Evolutionary conservation across 305 asterid species (phyloP).

Genomic region (Solanum aculeatissimum): DNA sequence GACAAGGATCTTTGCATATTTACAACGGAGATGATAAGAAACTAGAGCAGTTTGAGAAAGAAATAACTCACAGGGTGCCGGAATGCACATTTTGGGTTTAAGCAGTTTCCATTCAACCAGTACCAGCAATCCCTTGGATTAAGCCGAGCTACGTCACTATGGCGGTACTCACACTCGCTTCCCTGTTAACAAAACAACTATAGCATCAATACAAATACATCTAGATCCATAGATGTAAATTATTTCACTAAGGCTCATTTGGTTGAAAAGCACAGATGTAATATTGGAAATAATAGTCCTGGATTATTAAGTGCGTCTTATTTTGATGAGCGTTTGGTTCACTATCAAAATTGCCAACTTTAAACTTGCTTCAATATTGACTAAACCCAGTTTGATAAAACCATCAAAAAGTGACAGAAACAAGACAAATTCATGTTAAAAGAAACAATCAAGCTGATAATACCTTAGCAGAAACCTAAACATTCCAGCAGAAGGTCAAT

Average conservation of each 20-base stretch:
- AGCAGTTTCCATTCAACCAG: constrained; percentile 79
- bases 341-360: background rate
- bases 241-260: background rate
- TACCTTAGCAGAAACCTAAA: background rate
- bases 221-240: background rate
- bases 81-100: constrained; percentile 67
- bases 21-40: background rate
- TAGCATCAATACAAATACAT: background rate
- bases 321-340: background rate
- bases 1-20: background rate
- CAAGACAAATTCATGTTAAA: background rate
- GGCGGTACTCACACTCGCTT: constrained; percentile 85
- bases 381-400: background rate
- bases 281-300: background rate
- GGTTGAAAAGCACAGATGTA: background rate
- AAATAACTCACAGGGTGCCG: constrained; percentile 76
- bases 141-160: constrained; percentile 74
- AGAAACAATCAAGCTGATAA: background rate
- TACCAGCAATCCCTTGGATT: constrained; percentile 87
- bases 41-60: background rate
- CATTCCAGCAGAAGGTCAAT: background rate
- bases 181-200: constrained; percentile 34
- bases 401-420: background rate
- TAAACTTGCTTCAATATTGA: no score
- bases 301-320: background rate